A percentile compares a stretch with the other conserved stretches of the same genome.
Evolutionary conservation across 192 early-diverging fungal species (phyloP).

Genomic region (Haplosporangium gracile): DNA sequence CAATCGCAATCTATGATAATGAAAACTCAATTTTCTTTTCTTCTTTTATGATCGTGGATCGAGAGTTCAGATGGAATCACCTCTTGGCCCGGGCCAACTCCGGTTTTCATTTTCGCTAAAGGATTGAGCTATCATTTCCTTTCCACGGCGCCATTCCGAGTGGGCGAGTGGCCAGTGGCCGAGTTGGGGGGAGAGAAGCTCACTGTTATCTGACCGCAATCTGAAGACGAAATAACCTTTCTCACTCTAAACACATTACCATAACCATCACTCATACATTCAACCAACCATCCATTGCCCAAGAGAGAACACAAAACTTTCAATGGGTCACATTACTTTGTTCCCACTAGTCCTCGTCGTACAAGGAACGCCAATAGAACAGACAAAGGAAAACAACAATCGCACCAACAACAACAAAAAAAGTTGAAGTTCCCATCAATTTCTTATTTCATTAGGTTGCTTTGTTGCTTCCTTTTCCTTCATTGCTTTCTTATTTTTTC

Average conservation of each 20-base stretch:
- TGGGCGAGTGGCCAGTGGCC: background rate
- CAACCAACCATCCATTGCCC: too few species aligned
- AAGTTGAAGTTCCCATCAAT: background rate
- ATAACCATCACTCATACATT: background rate
- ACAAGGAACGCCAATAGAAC: background rate
- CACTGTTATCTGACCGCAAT: background rate
- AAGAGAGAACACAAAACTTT: background rate
- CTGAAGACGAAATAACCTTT: background rate
- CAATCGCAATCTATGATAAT: slow-evolving; percentile 9
- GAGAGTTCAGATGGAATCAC: background rate
- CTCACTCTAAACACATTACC: background rate
- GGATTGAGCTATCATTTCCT: background rate
- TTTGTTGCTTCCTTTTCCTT: background rate
- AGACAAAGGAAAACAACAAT: background rate
- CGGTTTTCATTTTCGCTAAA: background rate
- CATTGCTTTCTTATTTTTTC: background rate
- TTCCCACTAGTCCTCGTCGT: background rate
- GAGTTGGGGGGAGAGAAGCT: background rate
- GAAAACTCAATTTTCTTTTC: background rate
- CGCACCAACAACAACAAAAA: background rate
- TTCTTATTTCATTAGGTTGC: background rate
- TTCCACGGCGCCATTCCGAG: background rate
- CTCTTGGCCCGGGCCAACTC: background rate
- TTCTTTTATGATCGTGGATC: background rate
- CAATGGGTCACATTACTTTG: background rate